Conservation (phyloP, 306 rosid species). For the Ochetophila trinervis region DNA sequence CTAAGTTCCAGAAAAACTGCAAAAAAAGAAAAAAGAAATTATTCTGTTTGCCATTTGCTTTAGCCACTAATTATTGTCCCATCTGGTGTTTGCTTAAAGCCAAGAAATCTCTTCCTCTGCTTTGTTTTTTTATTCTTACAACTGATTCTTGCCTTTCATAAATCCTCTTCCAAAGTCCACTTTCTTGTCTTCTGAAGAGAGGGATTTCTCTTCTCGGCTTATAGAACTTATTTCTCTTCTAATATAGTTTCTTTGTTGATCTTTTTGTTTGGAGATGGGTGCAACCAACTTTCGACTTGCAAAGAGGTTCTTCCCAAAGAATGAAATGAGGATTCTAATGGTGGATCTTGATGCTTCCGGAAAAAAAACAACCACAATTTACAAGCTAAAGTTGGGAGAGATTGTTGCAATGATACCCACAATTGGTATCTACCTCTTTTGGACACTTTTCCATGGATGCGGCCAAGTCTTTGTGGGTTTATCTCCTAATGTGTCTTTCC, state of each 20-base stretch:
- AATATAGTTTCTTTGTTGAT: background rate
- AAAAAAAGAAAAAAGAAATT: background rate
- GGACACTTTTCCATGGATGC: background rate
- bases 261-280: slow-evolving; percentile 32
- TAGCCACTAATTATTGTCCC: slow-evolving; percentile 6
- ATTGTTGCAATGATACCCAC: slow-evolving; percentile 35
- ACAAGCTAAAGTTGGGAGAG: slow-evolving; percentile 45
- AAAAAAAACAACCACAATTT: slow-evolving; percentile 49
- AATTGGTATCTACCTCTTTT: slow-evolving; percentile 27
- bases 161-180: background rate
- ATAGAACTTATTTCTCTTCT: background rate
- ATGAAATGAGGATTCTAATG: slow-evolving; percentile 44
- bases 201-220: too few species aligned
- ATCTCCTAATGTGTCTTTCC: background rate
- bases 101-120: slow-evolving; percentile 28
- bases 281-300: slow-evolving; percentile 26
- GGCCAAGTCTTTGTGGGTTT: background rate
- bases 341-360: slow-evolving; percentile 60
- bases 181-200: too few species aligned
- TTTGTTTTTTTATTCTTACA: background rate
- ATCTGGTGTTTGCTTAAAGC: slow-evolving; percentile 23
- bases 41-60: slow-evolving; percentile 27
- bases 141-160: background rate
- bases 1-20: slow-evolving; percentile 12
- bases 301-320: slow-evolving; percentile 34